These are phyloP conservation scores for Halenospora varia DNA, from an alignment of 495 filamentous ascomycete species.

Conservation along the genomic window DNA sequence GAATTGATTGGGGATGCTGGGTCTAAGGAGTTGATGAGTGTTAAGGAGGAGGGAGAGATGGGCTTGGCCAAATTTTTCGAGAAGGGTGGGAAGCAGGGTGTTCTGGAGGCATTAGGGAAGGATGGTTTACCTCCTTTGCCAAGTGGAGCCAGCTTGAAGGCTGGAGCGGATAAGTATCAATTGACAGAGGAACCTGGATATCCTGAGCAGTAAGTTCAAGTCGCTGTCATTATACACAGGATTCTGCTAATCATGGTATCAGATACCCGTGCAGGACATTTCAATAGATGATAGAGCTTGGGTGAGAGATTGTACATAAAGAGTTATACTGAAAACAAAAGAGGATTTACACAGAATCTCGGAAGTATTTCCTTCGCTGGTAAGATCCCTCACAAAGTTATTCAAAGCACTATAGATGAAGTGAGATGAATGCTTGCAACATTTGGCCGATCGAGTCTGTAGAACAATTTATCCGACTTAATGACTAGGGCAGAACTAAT, in stretches of 20 bases:
- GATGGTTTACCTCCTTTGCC: slow-evolving; percentile 82
- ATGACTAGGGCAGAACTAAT: no score
- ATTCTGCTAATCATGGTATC: slow-evolving; percentile 21
- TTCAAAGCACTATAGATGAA: no score
- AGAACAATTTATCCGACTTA: no score
- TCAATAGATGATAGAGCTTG: slow-evolving; percentile 28
- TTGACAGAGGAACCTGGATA: slow-evolving; percentile 55
- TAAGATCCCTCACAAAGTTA: no score
- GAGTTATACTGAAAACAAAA: background rate
- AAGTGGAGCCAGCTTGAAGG: slow-evolving; percentile 50
- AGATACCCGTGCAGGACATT: slow-evolving; percentile 47
- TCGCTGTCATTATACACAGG: background rate
- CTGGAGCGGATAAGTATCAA: slow-evolving; percentile 42
- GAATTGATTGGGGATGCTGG: slow-evolving; percentile 84
- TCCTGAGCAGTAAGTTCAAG: slow-evolving; percentile 46
- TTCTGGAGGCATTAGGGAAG: slow-evolving; percentile 60
- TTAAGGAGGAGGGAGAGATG: slow-evolving; percentile 70
- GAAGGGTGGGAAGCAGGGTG: slow-evolving; percentile 56
- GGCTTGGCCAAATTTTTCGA: slow-evolving; percentile 68
- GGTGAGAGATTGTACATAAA: background rate
- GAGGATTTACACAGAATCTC: background rate
- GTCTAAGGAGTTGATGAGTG: slow-evolving; percentile 70
- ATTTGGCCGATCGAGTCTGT: no score
- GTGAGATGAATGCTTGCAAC: no score
- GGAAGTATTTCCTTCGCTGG: no score